A percentile compares a stretch with the other conserved stretches of the same genome.
Evolutionary conservation across 768 basidiomycete genomes (phyloP).

Genomic region (Phlegmacium glaucopus): DNA sequence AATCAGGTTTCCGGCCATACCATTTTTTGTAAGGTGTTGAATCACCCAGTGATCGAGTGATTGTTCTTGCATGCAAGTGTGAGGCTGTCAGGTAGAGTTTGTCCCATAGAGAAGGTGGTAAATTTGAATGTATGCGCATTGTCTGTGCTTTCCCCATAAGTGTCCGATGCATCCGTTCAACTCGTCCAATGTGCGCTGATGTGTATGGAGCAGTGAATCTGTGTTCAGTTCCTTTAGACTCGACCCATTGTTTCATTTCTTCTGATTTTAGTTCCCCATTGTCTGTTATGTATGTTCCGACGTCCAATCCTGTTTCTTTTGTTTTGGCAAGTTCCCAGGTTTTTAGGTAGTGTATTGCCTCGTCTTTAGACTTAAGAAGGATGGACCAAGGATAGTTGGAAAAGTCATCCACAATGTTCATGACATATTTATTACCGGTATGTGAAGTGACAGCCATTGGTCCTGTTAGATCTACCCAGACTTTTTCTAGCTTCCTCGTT

Average conservation of each 20-base stretch:
- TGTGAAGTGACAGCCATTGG: constrained; percentile 10
- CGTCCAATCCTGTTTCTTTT: constrained; percentile 10
- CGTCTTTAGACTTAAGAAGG: constrained; percentile 15
- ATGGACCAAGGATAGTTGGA: constrained; percentile 25
- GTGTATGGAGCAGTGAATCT: constrained; percentile 26
- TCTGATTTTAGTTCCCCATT: constrained; percentile 14
- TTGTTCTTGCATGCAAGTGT: constrained; percentile 17
- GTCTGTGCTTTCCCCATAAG: constrained; percentile 22
- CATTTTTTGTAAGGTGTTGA: constrained; percentile 16
- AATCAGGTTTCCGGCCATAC: constrained; percentile 16
- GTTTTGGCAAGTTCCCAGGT: constrained; percentile 23
- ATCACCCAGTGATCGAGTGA: constrained; percentile 3
- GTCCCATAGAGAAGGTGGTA: constrained; percentile 28
- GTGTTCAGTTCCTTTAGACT: constrained; percentile 1
- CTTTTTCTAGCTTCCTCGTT: constrained; percentile 17
- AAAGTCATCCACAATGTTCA: constrained; percentile 31
- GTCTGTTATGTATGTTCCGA: constrained; percentile 12
- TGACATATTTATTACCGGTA: constrained; percentile 19
- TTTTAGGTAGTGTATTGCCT: constrained; percentile 15
- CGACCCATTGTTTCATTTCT: constrained; percentile 12
- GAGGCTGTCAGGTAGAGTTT: constrained; percentile 28
- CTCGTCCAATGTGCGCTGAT: constrained; percentile 29
- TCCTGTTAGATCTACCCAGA: constrained; percentile 26
- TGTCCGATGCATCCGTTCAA: constrained; percentile 31
- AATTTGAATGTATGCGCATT: constrained; percentile 19